phyloP scores from a whole-genome alignment of 345 rosid genomes.

The Turnera subulata region DNA sequence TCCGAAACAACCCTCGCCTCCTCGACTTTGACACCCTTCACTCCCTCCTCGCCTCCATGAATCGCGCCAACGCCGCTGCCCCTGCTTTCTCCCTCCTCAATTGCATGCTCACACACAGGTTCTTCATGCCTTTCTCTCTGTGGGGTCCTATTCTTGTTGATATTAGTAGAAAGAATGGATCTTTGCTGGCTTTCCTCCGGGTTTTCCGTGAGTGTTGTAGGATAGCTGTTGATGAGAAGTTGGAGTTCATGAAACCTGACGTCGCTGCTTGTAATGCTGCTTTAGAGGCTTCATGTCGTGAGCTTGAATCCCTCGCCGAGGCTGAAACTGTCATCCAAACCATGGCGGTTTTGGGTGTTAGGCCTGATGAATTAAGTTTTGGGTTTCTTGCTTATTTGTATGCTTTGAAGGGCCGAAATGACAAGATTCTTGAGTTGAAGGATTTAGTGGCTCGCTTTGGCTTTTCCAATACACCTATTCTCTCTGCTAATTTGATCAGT shows the following conservation, averaged over 20 bases:
- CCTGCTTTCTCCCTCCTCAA: constrained; percentile 74
- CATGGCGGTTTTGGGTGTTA: constrained; percentile 66
- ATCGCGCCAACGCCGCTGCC: constrained; percentile 37
- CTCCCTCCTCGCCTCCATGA: constrained; percentile 59
- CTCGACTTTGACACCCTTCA: constrained; percentile 50
- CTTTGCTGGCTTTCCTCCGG: constrained; percentile 45
- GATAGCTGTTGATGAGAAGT: constrained; percentile 69
- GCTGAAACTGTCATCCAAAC: constrained; percentile 62
- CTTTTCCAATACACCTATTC: constrained; percentile 33
- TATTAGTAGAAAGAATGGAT: constrained; percentile 44
- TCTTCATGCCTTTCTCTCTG: constrained; percentile 66
- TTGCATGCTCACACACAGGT: constrained; percentile 77
- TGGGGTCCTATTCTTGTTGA: constrained; percentile 71
- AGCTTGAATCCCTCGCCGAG: constrained; percentile 54
- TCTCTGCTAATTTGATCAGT: constrained; percentile 56
- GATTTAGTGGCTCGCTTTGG: constrained; percentile 56
- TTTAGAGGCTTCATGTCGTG: constrained; percentile 60
- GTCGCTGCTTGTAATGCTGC: constrained; percentile 69
- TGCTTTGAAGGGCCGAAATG: constrained; percentile 64
- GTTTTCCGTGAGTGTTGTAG: constrained; percentile 69
- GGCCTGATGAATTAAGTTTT: constrained; percentile 69
- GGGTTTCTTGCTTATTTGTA: constrained; percentile 82
- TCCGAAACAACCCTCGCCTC: constrained; percentile 57
- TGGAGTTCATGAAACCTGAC: constrained; percentile 70
- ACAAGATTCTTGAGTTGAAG: constrained; percentile 64